Percentiles rank a stretch among this genome's conserved stretches.
Conservation (phyloP, 805 yeast species). For the Tetrapisispora namnaoensis region DNA sequence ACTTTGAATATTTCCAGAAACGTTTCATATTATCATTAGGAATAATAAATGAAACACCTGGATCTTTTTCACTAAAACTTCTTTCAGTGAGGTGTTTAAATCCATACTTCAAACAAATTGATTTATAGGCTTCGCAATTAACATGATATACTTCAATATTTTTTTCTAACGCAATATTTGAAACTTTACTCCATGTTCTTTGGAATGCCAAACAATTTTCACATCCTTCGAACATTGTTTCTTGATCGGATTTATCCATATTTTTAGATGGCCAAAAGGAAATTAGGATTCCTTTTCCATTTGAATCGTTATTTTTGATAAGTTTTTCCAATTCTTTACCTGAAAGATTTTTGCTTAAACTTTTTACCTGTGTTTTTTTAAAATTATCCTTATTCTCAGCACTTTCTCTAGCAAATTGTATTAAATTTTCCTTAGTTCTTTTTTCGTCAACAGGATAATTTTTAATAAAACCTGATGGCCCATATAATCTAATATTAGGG, state of each 20-base stretch:
- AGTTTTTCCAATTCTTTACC: slow-evolving; percentile 38
- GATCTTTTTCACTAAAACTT: slow-evolving; percentile 21
- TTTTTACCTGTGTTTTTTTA: slow-evolving; percentile 25
- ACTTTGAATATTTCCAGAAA: slow-evolving; percentile 9
- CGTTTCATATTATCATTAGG: slow-evolving; percentile 32
- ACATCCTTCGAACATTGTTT: slow-evolving; percentile 36
- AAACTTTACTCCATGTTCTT: slow-evolving; percentile 48
- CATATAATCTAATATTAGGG: slow-evolving; percentile 66
- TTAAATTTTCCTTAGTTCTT: slow-evolving; percentile 38
- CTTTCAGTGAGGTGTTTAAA: slow-evolving; percentile 28
- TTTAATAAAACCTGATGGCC: slow-evolving; percentile 40
- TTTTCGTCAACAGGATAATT: slow-evolving; percentile 38
- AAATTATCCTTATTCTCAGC: slow-evolving; percentile 28
- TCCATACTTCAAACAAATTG: slow-evolving; percentile 45
- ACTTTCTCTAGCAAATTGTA: slow-evolving; percentile 45
- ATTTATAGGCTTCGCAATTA: slow-evolving; percentile 44
- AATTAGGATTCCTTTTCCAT: slow-evolving; percentile 42
- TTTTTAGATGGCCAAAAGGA: slow-evolving; percentile 60
- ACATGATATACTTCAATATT: slow-evolving; percentile 43
- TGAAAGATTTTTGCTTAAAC: slow-evolving; percentile 33
- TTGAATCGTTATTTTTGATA: slow-evolving; percentile 36
- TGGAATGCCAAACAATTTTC: slow-evolving; percentile 43
- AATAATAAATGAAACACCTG: slow-evolving; percentile 42
- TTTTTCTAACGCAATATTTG: slow-evolving; percentile 14
- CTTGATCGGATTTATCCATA: slow-evolving; percentile 28